Evolutionary conservation across 2,329 filamentous ascomycete species (phyloP).

Genomic region (Alternaria alternata): DNA sequence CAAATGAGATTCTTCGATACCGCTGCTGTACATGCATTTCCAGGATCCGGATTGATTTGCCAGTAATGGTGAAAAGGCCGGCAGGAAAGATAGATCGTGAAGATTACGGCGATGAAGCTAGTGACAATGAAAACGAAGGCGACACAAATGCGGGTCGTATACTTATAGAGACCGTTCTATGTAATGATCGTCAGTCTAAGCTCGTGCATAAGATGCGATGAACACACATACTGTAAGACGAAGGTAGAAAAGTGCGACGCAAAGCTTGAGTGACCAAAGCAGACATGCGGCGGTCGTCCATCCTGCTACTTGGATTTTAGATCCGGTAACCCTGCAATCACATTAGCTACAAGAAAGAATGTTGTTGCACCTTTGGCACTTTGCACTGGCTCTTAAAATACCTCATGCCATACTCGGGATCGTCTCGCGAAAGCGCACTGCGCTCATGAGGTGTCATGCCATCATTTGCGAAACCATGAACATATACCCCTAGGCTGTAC

Average conservation of each 20-base stretch:
- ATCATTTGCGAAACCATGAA: background rate
- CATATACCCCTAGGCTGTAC: background rate
- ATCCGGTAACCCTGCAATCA: background rate
- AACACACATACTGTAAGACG: conserved; percentile 52
- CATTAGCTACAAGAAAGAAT: background rate
- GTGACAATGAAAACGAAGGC: background rate
- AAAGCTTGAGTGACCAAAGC: conserved; percentile 63
- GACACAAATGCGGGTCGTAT: background rate
- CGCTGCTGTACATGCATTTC: conserved; percentile 36
- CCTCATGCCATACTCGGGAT: background rate
- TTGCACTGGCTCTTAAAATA: background rate
- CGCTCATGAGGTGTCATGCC: background rate
- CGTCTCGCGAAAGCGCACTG: background rate
- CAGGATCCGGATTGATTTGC: conserved; percentile 67
- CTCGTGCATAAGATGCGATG: rapidly evolving
- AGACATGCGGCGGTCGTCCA: conserved; percentile 64
- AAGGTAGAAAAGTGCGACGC: conserved; percentile 65
- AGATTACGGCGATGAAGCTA: background rate
- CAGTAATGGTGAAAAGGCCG: conserved; percentile 63
- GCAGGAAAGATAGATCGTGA: background rate
- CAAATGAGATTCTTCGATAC: conserved; percentile 16
- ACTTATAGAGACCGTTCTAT: background rate
- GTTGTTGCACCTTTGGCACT: background rate
- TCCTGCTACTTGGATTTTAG: conserved; percentile 51
- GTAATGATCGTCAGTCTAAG: background rate